These are phyloP conservation scores for Mycothermus thermophilus DNA, from an alignment of 495 filamentous ascomycete genomes.

Conservation along the genomic window DNA sequence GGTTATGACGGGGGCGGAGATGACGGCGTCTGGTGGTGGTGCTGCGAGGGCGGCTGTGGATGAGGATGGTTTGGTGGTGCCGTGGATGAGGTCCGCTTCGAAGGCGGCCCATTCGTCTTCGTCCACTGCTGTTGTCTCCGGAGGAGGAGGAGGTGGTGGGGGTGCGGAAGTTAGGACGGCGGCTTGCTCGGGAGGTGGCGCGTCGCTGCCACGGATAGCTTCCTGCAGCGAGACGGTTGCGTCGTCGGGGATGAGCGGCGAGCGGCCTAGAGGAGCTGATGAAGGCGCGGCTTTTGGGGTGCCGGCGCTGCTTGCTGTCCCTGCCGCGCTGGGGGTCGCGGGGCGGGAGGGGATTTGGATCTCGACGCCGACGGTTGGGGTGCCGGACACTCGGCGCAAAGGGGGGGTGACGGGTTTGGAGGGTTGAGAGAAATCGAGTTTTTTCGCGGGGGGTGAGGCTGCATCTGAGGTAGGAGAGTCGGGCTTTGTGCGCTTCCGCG, in stretches of 20 bases:
- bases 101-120: slow-evolving; percentile 88
- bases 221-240: slow-evolving; percentile 1
- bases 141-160: slow-evolving; percentile 4
- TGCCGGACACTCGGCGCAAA: slow-evolving; percentile 22
- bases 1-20: slow-evolving; percentile 56
- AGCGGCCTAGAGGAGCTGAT: slow-evolving; percentile 19
- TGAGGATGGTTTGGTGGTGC: too few species aligned
- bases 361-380: slow-evolving; percentile 33
- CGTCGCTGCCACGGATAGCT: background rate
- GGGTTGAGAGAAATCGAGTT: background rate
- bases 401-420: slow-evolving; percentile 21
- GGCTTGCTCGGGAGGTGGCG: slow-evolving; percentile 9
- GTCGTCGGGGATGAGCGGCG: slow-evolving; percentile 27
- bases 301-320: slow-evolving; percentile 5
- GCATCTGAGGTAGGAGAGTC: slow-evolving; percentile 12
- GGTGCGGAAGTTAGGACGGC: slow-evolving; percentile 4
- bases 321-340: slow-evolving; percentile 31
- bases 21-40: slow-evolving; percentile 36
- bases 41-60: slow-evolving; percentile 16
- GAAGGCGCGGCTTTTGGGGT: slow-evolving; percentile 22
- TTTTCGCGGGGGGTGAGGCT: slow-evolving; percentile 5
- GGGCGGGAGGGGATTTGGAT: slow-evolving; percentile 43
- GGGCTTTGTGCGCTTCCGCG: slow-evolving; percentile 30
- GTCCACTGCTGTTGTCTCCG: slow-evolving; percentile 34
- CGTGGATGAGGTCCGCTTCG: slow-evolving; percentile 66